These are phyloP conservation scores for Thielaviopsis populi DNA, from an alignment of 2,329 filamentous ascomycete species.

Conservation along the genomic window DNA sequence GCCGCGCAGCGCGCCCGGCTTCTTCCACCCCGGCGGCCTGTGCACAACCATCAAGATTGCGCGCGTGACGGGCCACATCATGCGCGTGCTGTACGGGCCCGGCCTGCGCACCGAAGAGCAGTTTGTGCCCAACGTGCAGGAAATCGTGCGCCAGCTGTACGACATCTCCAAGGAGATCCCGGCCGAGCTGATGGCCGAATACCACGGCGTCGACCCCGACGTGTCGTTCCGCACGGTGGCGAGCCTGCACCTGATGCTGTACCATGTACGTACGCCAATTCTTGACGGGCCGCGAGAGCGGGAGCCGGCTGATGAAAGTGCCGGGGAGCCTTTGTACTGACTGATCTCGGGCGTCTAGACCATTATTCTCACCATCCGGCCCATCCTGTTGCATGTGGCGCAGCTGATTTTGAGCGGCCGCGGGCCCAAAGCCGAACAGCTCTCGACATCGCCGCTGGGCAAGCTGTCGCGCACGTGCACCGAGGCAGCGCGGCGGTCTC, in stretches of 20 bases:
- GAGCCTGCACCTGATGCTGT: conserved; percentile 24
- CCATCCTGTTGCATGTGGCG: conserved; percentile 22
- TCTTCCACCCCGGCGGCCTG: conserved; percentile 21
- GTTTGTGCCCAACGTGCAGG: conserved; percentile 23
- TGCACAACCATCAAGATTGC: conserved; percentile 23
- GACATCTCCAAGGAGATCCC: conserved; percentile 19
- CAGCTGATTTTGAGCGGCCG: conserved; percentile 21
- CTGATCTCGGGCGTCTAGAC: conserved; percentile 18
- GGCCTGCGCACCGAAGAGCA: conserved; percentile 22
- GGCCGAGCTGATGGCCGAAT: conserved; percentile 19
- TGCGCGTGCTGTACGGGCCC: conserved; percentile 23
- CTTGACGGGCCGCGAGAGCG: too few species aligned
- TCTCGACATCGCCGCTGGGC: conserved; percentile 21
- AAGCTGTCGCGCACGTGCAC: conserved; percentile 22
- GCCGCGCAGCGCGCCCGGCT: conserved; percentile 21
- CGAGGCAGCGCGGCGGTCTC: conserved; percentile 22
- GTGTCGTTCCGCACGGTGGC: conserved; percentile 23
- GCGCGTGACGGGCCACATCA: conserved; percentile 20
- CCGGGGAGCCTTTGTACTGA: background rate
- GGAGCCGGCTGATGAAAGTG: too few species aligned
- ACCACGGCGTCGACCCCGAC: conserved; percentile 18
- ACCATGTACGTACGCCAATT: conserved; percentile 23
- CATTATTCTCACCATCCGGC: conserved; percentile 22
- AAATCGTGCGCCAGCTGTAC: conserved; percentile 21
- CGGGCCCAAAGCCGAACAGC: conserved; percentile 19